Base-by-base conservation (phyloP, 2,329 filamentous ascomycete species). In the Mollisiaceae sp. region DNA sequence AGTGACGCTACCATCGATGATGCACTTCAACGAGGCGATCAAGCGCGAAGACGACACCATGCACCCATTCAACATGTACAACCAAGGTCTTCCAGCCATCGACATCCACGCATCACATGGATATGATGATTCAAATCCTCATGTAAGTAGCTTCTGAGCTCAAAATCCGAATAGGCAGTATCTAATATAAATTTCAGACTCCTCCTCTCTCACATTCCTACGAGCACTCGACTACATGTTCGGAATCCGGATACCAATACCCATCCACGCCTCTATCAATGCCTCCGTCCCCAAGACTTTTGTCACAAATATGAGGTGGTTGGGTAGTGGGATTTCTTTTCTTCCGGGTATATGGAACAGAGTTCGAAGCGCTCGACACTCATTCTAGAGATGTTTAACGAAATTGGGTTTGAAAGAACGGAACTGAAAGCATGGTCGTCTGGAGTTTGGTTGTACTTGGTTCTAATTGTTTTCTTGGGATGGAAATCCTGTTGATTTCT, bases 161-260 rank as follows among this genome's bases (percentile, higher is more conserved):
- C 11, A 50, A 3, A 54, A 18, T 18, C 11, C n/a, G 24, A 12
- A 24, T 1, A 8, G 32, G 59, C 43, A 27, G 15, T 15, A 38
- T 9, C 65, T 66, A 64, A 66, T 36, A 55, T 18, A 18, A 8
- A 36, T 12, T 35, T 45, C 80, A 93, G 91, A 93, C 91, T 78
- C 91, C 91, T 80, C 89, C 91, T 75, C 86, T 93, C 73, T 91
- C 89, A 74, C 89, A 91, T 76, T 90, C 88, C 35, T 91, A 88
- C 77, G 89, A 91, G 73, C 85, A 88, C 76, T 91, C 89, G 60
- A 80, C n/a, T 85, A 67, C 27, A 32, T 32, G 86, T 77, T 89
- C 86, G 38, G 86, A 89, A 72, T 80, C 83, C 67, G 83, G 84
- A 65, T 88, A 85, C 56, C 71, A 88, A 70, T 89, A 89, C 78